phyloP scores from a whole-genome alignment of 1,284 basidiomycete species.

The Tilletia indica region DNA sequence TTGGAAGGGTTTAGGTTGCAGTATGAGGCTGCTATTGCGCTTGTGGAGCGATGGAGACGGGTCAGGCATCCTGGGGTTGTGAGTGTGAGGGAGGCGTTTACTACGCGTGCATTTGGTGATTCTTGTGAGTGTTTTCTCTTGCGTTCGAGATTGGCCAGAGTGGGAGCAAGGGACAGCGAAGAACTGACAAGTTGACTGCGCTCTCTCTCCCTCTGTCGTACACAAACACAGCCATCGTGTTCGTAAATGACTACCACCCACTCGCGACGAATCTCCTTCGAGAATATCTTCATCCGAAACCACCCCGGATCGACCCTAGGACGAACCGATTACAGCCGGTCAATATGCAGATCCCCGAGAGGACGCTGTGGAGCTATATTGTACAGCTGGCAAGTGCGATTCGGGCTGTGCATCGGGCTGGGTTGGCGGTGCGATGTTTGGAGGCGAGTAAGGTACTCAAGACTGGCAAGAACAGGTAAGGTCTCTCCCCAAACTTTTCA shows the following conservation, averaged over 20 bases:
- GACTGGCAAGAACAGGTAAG: conserved; percentile 81
- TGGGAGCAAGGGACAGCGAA: neutral
- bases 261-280: conserved; percentile 80
- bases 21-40: conserved; percentile 70
- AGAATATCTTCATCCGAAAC: conserved; percentile 61
- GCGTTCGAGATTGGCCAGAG: neutral
- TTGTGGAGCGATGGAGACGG: conserved; percentile 83
- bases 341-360: conserved; percentile 66
- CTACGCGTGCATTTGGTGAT: conserved; percentile 87
- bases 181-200: neutral
- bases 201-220: conserved; percentile 58
- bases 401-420: conserved; percentile 77
- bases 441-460: conserved; percentile 85
- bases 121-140: conserved; percentile 67
- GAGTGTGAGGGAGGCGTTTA: conserved; percentile 86
- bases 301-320: conserved; percentile 54
- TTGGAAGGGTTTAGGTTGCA: conserved; percentile 82
- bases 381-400: conserved; percentile 85
- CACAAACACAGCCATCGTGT: conserved; percentile 66
- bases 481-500: neutral
- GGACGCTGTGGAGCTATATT: conserved; percentile 89
- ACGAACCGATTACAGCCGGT: conserved; percentile 49
- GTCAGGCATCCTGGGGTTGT: conserved; percentile 86
- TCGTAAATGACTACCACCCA: conserved; percentile 88
- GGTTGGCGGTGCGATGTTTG: conserved; percentile 77